Conservation (phyloP, 257 asterid genomes). For the Nicotiana attenuata region DNA sequence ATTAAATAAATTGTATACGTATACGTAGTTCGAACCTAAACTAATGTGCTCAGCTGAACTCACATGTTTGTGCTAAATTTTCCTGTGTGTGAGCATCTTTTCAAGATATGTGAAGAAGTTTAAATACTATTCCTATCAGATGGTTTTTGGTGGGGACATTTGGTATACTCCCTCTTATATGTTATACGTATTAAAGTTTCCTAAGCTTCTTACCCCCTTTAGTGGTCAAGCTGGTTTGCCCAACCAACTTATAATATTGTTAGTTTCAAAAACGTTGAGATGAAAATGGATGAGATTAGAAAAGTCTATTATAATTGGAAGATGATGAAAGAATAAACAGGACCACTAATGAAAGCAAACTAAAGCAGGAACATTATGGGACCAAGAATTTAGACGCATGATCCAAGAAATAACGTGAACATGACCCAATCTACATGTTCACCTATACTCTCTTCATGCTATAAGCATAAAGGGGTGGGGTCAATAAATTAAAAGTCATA, state of each 20-base stretch:
- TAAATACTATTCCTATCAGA: not conserved
- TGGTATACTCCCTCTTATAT: not conserved
- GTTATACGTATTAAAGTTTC: too few species aligned
- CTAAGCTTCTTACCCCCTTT: not conserved
- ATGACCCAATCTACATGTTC: constrained; percentile 5
- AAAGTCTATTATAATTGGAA: not conserved
- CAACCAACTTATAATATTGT: not conserved
- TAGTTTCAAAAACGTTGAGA: not conserved
- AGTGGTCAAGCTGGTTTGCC: not conserved
- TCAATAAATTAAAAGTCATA: not conserved
- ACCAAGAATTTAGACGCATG: constrained; percentile 77
- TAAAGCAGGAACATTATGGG: constrained; percentile 46
- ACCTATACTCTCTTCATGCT: too few species aligned
- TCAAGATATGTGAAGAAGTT: not conserved
- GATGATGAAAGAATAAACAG: not conserved
- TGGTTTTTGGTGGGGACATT: not conserved
- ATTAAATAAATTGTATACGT: too few species aligned
- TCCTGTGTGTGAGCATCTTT: not conserved
- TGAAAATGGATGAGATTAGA: not conserved
- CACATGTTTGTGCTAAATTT: not conserved
- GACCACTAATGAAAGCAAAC: constrained; percentile 14
- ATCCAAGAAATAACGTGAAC: constrained; percentile 46
- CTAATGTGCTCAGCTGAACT: not conserved
- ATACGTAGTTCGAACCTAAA: not conserved
- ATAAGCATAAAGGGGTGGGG: not conserved